Evolutionary conservation across 768 basidiomycete genomes (phyloP).

Genomic region (Russula ochroleuca): DNA sequence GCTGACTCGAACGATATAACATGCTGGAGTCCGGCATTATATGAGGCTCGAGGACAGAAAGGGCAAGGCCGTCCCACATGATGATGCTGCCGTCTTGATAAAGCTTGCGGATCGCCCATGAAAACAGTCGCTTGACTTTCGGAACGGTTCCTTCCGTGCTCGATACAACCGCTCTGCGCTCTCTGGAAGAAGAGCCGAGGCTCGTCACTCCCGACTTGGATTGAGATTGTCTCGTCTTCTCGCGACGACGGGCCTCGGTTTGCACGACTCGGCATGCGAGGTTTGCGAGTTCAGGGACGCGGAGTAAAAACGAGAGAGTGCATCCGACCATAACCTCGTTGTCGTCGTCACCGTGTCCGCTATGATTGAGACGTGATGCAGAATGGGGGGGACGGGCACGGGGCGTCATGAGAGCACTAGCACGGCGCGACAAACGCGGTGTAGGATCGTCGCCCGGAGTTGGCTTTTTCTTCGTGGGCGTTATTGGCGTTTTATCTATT

Average conservation of each 20-base stretch:
- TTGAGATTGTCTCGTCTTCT: slow-evolving; percentile 44
- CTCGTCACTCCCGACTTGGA: slow-evolving; percentile 39
- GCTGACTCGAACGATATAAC: slow-evolving; percentile 48
- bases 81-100: slow-evolving; percentile 70
- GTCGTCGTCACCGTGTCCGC: neutral
- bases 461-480: slow-evolving; percentile 38
- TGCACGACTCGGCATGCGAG: slow-evolving; percentile 62
- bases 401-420: slow-evolving; percentile 1
- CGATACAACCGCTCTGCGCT: slow-evolving; percentile 6
- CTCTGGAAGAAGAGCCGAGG: slow-evolving; percentile 17
- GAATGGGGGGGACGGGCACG: slow-evolving; percentile 1
- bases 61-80: slow-evolving; percentile 63
- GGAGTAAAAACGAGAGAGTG: slow-evolving; percentile 69
- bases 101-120: slow-evolving; percentile 58
- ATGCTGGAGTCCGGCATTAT: slow-evolving; percentile 20
- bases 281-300: slow-evolving; percentile 65
- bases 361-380: neutral
- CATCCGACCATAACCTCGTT: slow-evolving; percentile 34
- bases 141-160: slow-evolving; percentile 10
- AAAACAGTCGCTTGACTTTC: slow-evolving; percentile 67
- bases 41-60: slow-evolving; percentile 32
- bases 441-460: slow-evolving; percentile 27
- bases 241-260: slow-evolving; percentile 54
- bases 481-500: slow-evolving; percentile 29
- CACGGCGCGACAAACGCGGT: slow-evolving; percentile 30